Percentiles rank a stretch among this genome's conserved stretches.
Conservation (phyloP, 1,284 basidiomycete genomes). For the Microbotryomycetes sp. region DNA sequence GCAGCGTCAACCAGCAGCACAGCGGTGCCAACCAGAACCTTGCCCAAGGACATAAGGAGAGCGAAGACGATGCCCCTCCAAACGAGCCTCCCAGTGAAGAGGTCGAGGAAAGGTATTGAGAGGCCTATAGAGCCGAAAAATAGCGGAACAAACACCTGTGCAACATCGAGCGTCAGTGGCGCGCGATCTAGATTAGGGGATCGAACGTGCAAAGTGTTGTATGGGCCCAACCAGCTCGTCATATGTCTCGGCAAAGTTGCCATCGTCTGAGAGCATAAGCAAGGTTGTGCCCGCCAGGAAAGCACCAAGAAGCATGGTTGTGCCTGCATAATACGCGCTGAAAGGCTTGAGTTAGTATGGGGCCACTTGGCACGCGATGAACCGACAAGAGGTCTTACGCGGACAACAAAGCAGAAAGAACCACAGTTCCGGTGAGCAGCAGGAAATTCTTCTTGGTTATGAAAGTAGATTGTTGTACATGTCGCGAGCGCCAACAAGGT, state of each 20-base stretch:
- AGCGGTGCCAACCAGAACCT: constrained; percentile 44
- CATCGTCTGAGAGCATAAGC: neutral
- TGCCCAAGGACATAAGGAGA: constrained; percentile 49
- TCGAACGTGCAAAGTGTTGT: neutral
- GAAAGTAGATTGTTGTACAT: neutral
- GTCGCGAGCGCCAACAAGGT: constrained; percentile 20
- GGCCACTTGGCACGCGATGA: constrained; percentile 13
- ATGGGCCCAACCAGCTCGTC: neutral
- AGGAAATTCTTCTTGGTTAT: neutral
- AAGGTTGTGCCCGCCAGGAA: constrained; percentile 45
- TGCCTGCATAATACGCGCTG: constrained; percentile 39
- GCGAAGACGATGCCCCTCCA: constrained; percentile 51
- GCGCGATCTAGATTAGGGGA: neutral
- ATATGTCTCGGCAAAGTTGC: constrained; percentile 13
- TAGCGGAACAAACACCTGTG: constrained; percentile 47
- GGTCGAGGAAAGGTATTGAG: constrained; percentile 49
- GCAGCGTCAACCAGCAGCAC: constrained; percentile 36
- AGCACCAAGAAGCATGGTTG: constrained; percentile 46
- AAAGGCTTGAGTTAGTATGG: neutral
- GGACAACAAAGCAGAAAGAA: constrained; percentile 29
- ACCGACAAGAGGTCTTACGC: constrained; percentile 32
- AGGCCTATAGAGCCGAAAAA: constrained; percentile 54
- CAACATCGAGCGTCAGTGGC: constrained; percentile 17
- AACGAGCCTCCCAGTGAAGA: constrained; percentile 47
- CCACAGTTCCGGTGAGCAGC: constrained; percentile 10